Base-by-base conservation (phyloP, 306 rosid genomes). In the Begonia loranthoides region DNA sequence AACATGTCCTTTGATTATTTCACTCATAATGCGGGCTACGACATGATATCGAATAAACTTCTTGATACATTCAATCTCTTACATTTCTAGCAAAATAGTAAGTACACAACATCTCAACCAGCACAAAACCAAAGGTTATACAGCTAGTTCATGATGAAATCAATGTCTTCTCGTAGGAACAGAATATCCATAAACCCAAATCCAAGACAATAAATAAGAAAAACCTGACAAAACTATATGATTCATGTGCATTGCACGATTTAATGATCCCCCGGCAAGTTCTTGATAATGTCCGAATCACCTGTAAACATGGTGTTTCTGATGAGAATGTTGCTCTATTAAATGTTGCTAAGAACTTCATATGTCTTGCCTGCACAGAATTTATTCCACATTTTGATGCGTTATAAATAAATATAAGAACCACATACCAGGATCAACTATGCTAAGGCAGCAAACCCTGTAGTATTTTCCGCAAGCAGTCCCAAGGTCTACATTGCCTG, bases 361-460 rank as follows among this genome's bases (percentile, higher is more conserved):
- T 44, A 50, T 3, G 0, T 10, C 33, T 4, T 2, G 9, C 49
- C 13, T 1, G 19, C 39, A 47, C 10, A 59, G 48, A 49, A 59
- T 15, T 13, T 49, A 15, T 7, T 0, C 12, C 4, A 5, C 5
- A 0, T 8, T 17, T 5, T 1, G 24, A 17, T 11, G 38, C 1
- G 13, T 13, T 38, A 4, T 24, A 0, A 10, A 48, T 9, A 41
- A 17, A 36, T 0, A 52, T 50, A 9, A 12, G 9, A 15, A 36
- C 22, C 8, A 19, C n/a, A 16, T 76, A 85, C 95, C 95, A 2
- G 92, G 82, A 65, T 85, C 95, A 15, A 85, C 13, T 13, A 85
- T 81, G 70, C 95, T 85, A 16, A 85, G 92, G 68, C 95, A 85
- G 75, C 87, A 85, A 15, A 85, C 95, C 68, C 95, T 76, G 73